phyloP scores from a whole-genome alignment of 2,329 filamentous ascomycete species.

The Fusarium cicatricum region DNA sequence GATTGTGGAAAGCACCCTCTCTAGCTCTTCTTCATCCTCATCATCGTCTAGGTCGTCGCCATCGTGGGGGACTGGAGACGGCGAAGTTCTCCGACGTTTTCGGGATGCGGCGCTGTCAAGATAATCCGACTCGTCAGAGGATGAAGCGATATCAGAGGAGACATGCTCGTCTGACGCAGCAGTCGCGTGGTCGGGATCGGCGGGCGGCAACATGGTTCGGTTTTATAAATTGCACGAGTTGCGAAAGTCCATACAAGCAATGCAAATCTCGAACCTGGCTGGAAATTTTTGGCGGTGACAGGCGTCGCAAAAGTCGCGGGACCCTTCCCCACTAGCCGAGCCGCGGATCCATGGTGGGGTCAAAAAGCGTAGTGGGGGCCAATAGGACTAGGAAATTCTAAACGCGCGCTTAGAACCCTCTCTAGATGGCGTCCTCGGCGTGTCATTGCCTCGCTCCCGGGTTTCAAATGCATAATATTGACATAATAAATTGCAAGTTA shows the following conservation, averaged over 20 bases:
- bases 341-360: conserved; percentile 22
- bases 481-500: neutral
- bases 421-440: neutral
- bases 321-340: conserved; percentile 13
- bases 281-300: conserved; percentile 42
- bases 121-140: conserved; percentile 57
- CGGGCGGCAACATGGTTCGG: conserved; percentile 32
- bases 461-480: neutral
- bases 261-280: conserved; percentile 17
- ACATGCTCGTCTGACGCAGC: conserved; percentile 27
- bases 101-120: conserved; percentile 56
- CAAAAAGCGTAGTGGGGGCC: conserved; percentile 14
- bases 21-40: conserved; percentile 45
- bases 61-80: conserved; percentile 30
- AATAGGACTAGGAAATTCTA: conserved; percentile 22
- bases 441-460: no score
- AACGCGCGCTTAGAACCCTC: conserved; percentile 43
- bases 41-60: conserved; percentile 41
- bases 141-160: conserved; percentile 29
- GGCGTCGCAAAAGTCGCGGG: conserved; percentile 33
- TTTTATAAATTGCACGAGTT: conserved; percentile 38
- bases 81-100: conserved; percentile 55
- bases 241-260: conserved; percentile 21
- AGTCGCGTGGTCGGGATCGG: conserved; percentile 29
- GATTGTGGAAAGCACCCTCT: conserved; percentile 52